phyloP scores from a whole-genome alignment of 805 yeast species.

The Monosporozyma servazzii region DNA sequence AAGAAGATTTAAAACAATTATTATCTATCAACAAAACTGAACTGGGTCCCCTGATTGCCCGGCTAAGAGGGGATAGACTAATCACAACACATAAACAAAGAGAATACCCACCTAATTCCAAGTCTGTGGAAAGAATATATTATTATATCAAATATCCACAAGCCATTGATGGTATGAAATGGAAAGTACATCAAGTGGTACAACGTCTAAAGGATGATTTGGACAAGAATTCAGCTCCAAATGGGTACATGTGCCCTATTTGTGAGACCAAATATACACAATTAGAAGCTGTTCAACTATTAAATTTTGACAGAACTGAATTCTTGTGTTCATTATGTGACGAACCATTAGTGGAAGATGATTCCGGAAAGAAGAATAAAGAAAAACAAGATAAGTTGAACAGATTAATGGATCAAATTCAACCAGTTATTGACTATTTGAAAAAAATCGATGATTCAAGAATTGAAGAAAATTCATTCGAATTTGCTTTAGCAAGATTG shows the following conservation, averaged over 20 bases:
- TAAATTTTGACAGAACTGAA: conserved; percentile 70
- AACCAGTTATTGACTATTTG: conserved; percentile 75
- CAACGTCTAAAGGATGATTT: conserved; percentile 71
- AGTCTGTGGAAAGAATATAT: conserved; percentile 68
- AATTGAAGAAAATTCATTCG: conserved; percentile 84
- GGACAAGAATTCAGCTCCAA: conserved; percentile 79
- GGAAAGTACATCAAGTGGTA: conserved; percentile 89
- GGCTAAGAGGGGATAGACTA: conserved; percentile 75
- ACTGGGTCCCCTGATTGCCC: conserved; percentile 70
- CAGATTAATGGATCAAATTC: conserved; percentile 77
- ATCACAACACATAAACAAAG: conserved; percentile 63
- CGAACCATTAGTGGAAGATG: conserved; percentile 73
- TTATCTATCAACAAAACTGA: conserved; percentile 82
- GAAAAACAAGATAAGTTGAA: conserved; percentile 76
- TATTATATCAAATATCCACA: conserved; percentile 85
- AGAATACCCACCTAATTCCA: conserved; percentile 52
- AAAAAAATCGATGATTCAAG: conserved; percentile 73
- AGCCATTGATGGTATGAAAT: conserved; percentile 90
- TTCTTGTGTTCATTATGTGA: conserved; percentile 84
- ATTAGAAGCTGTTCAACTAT: conserved; percentile 74
- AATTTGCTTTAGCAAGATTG: conserved; percentile 68
- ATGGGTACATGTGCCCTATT: conserved; percentile 84
- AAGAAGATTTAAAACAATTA: conserved; percentile 78
- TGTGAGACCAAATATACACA: conserved; percentile 78
- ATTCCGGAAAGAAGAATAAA: conserved; percentile 71